Conservation (phyloP, 2,329 filamentous ascomycete species). For the Neurospora sp. region DNA sequence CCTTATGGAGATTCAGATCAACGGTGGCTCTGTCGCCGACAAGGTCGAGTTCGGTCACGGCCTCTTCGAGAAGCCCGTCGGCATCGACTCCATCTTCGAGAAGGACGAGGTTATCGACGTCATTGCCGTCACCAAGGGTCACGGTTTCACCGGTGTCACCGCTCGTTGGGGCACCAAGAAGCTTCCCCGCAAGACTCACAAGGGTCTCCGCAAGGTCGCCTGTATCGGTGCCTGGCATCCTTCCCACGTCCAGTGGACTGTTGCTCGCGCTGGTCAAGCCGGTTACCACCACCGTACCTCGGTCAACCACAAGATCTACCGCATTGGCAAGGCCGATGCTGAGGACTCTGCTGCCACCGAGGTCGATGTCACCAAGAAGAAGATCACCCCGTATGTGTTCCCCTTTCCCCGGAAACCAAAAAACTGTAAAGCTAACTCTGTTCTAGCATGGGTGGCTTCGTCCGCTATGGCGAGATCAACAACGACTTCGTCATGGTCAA, state of each 20-base stretch:
- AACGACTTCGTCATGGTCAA: conserved; percentile 98
- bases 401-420: not conserved
- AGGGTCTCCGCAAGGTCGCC: conserved; percentile 99
- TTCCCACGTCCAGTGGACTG: conserved; percentile 99
- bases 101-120: conserved; percentile 99
- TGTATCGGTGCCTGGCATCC: conserved; percentile 99
- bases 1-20: conserved; percentile 99
- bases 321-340: conserved; percentile 85
- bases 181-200: conserved; percentile 99
- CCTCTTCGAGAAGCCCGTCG: conserved; percentile 98
- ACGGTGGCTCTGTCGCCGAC: conserved; percentile 89
- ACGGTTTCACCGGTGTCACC: conserved; percentile 97
- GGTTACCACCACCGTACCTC: conserved; percentile 99
- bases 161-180: conserved; percentile 99
- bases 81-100: conserved; percentile 92
- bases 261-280: conserved; percentile 98
- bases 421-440: conserved; percentile 22
- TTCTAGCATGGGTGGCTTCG: conserved; percentile 89
- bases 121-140: conserved; percentile 99
- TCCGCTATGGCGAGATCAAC: conserved; percentile 98
- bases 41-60: conserved; percentile 94
- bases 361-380: conserved; percentile 97
- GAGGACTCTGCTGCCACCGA: conserved; percentile 92
- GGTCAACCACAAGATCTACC: conserved; percentile 99
- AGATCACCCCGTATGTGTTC: conserved; percentile 89